These are phyloP conservation scores for Russula sp. DNA, from an alignment of 768 basidiomycete genomes.

Conservation along the genomic window DNA sequence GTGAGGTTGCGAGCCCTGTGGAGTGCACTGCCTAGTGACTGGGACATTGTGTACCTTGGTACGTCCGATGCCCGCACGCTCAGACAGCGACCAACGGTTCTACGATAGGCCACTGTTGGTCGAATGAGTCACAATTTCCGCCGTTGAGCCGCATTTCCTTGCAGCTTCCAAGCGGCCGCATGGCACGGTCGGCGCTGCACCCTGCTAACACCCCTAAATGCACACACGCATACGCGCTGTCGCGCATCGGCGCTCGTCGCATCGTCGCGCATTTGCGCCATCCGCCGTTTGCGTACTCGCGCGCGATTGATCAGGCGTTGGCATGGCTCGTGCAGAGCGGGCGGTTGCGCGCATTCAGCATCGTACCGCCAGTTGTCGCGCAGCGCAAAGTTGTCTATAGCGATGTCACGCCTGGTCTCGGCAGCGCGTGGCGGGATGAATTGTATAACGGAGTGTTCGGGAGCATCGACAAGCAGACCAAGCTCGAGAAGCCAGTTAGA, in stretches of 20 bases:
- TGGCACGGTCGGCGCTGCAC: conserved; percentile 37
- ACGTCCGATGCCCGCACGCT: conserved; percentile 16
- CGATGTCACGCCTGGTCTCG: conserved; percentile 46
- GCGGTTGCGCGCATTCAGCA: conserved; percentile 52
- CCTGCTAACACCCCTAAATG: conserved; percentile 60
- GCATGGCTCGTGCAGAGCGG: conserved; percentile 58
- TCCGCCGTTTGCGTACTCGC: conserved; percentile 68
- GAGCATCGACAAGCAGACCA: not conserved
- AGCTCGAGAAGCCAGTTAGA: not conserved
- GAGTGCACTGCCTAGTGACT: conserved; percentile 48
- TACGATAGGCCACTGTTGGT: conserved; percentile 70
- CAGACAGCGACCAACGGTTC: conserved; percentile 9
- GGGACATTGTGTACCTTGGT: conserved; percentile 77
- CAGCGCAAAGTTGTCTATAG: conserved; percentile 57
- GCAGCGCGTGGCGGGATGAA: conserved; percentile 51
- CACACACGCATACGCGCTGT: conserved; percentile 68
- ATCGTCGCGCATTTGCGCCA: conserved; percentile 53
- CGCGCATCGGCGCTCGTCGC: conserved; percentile 52
- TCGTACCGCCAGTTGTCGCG: conserved; percentile 61
- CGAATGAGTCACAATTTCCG: conserved; percentile 50
- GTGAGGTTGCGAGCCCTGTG: conserved; percentile 41
- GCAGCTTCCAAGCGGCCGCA: conserved; percentile 10
- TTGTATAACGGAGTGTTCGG: conserved; percentile 45
- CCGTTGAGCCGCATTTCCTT: conserved; percentile 29
- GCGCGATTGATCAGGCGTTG: conserved; percentile 69